These are phyloP conservation scores for Plasmodium gonderi DNA, from an alignment of 169 alveolate genomes.

Conservation along the genomic window DNA sequence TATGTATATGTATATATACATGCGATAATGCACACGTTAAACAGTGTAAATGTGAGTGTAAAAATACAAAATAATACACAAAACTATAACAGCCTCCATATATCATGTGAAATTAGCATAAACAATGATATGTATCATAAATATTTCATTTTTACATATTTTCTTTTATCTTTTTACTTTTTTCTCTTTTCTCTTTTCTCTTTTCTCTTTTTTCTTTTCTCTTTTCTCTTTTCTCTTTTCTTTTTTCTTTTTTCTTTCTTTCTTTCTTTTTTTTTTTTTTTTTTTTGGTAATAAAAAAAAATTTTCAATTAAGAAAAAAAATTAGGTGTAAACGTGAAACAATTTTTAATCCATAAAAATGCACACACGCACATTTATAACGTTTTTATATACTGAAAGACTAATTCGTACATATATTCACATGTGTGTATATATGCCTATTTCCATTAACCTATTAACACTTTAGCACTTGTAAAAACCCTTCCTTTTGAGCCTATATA, in stretches of 20 bases:
- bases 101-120: not conserved
- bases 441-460: constrained; percentile 11
- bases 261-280: constrained; percentile 56
- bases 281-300: constrained; percentile 46
- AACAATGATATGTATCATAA: constrained; percentile 23
- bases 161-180: not conserved
- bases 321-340: constrained; percentile 14
- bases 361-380: not conserved
- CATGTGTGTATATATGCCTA: not conserved
- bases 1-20: constrained; percentile 6
- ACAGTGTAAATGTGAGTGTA: not conserved
- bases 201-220: not conserved
- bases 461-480: constrained; percentile 24
- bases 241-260: not conserved
- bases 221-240: not conserved
- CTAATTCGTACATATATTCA: constrained; percentile 36
- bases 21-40: not conserved
- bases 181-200: not conserved
- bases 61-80: not conserved
- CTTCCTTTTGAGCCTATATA: constrained; percentile 10
- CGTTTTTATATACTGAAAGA: constrained; percentile 22
- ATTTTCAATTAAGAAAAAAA: constrained; percentile 66
- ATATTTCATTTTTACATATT: constrained; percentile 19
- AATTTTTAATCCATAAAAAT: constrained; percentile 62
- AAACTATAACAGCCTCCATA: not conserved